Percentiles rank a stretch among this genome's conserved stretches.
Conservation (phyloP, 2,329 filamentous ascomycete species). For the Albifimbria verrucaria region DNA sequence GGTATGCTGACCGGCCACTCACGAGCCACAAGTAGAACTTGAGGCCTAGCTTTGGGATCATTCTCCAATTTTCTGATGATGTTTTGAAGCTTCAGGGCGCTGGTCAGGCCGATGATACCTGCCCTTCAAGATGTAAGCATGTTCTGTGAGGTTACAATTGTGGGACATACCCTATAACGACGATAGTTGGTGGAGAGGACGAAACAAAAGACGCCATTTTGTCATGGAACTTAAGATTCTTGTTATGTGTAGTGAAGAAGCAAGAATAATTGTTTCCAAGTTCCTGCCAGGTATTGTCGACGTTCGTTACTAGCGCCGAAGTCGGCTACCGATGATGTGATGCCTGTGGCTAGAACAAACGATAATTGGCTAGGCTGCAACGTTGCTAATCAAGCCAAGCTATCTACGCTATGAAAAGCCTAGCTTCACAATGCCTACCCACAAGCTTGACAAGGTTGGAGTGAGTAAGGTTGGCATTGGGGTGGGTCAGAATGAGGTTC, state of each 20-base stretch:
- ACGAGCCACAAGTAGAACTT: slow-evolving; percentile 24
- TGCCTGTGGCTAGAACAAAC: too few species aligned
- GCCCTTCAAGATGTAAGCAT: slow-evolving; percentile 32
- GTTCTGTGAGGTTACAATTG: too few species aligned
- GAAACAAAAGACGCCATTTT: not conserved
- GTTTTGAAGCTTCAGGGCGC: slow-evolving; percentile 42
- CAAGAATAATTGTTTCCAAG: not conserved
- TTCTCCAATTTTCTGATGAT: slow-evolving; percentile 3
- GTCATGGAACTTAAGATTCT: too few species aligned
- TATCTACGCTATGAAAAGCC: too few species aligned
- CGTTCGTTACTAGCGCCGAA: not conserved
- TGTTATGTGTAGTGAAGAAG: not conserved
- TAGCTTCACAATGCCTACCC: too few species aligned
- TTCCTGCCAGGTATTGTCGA: not conserved
- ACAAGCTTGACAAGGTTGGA: too few species aligned
- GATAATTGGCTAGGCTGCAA: too few species aligned
- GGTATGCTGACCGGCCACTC: slow-evolving; percentile 33
- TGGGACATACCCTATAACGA: slow-evolving; percentile 22
- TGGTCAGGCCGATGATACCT: slow-evolving; percentile 50
- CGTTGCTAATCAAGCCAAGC: too few species aligned
- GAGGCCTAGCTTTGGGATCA: not conserved
- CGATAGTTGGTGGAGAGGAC: slow-evolving; percentile 11
- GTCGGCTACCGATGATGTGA: not conserved
- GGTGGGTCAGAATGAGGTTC: too few species aligned
- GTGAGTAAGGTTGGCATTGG: too few species aligned